Conservation (phyloP, 345 rosid genomes). For the Iberis pinnata region DNA sequence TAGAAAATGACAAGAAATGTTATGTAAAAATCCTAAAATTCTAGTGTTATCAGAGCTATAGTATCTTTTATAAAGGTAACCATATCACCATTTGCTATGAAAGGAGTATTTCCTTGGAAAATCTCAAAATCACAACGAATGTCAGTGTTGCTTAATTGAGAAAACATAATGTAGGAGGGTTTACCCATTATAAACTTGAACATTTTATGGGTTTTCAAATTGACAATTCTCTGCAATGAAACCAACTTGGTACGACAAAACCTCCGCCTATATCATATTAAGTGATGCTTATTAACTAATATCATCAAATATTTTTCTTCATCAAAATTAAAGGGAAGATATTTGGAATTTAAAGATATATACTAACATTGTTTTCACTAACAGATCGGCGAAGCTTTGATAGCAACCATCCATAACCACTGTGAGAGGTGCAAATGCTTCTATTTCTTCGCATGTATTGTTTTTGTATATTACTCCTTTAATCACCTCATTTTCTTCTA, state of each 20-base stretch:
- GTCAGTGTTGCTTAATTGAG: conserved; percentile 21
- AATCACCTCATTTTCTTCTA: conserved; percentile 49
- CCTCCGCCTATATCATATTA: background rate
- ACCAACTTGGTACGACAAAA: background rate
- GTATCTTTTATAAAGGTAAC: conserved; percentile 20
- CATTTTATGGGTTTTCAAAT: conserved; percentile 25
- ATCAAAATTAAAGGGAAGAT: background rate
- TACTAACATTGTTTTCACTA: conserved; percentile 44
- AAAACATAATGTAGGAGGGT: background rate
- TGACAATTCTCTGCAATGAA: conserved; percentile 19
- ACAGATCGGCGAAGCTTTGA: conserved; percentile 66
- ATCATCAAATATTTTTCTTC: too few relatives aligned
- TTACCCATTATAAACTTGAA: conserved; percentile 4
- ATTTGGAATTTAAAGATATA: background rate
- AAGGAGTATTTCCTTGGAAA: conserved; percentile 26
- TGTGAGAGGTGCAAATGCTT: conserved; percentile 55
- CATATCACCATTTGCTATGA: conserved; percentile 36
- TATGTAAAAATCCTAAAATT: too few relatives aligned
- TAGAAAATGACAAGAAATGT: too few relatives aligned
- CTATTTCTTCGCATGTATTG: conserved; percentile 32
- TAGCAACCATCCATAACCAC: conserved; percentile 68
- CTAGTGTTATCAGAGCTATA: too few relatives aligned
- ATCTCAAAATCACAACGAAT: conserved; percentile 20
- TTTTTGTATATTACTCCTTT: conserved; percentile 65
- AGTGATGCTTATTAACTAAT: background rate